Conservation (phyloP, 306 rosid species). For the Malus orientalis region DNA sequence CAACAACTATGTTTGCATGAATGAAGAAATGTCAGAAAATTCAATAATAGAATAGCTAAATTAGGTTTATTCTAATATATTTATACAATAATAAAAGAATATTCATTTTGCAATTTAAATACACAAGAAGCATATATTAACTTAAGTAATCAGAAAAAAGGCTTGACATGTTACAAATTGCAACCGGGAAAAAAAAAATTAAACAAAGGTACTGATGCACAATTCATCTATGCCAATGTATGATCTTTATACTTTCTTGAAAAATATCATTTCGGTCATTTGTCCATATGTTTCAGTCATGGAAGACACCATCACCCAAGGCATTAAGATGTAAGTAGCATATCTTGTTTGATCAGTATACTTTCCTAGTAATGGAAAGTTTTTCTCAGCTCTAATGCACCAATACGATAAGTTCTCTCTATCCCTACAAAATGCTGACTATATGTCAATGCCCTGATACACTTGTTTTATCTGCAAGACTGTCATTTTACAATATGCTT, state of each 20-base stretch:
- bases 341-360: not conserved
- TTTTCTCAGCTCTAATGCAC: not conserved
- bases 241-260: not conserved
- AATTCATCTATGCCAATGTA: not conserved
- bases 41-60: not conserved
- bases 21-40: not conserved
- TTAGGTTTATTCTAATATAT: not conserved
- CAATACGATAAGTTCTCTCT: not conserved
- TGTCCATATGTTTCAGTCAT: not conserved
- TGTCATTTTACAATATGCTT: not conserved
- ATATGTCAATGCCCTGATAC: not conserved
- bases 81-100: not conserved
- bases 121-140: not conserved
- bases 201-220: not conserved
- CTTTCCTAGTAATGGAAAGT: not conserved
- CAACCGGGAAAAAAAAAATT: not conserved
- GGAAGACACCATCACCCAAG: not conserved
- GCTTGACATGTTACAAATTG: not conserved
- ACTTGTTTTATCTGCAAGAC: not conserved
- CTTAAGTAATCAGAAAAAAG: not conserved
- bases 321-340: not conserved
- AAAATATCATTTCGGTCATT: not conserved
- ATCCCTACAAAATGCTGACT: not conserved
- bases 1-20: constrained; percentile 13
- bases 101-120: not conserved